phyloP scores from a whole-genome alignment of 1,139 yeast genomes.

The Taphrina sp. region DNA sequence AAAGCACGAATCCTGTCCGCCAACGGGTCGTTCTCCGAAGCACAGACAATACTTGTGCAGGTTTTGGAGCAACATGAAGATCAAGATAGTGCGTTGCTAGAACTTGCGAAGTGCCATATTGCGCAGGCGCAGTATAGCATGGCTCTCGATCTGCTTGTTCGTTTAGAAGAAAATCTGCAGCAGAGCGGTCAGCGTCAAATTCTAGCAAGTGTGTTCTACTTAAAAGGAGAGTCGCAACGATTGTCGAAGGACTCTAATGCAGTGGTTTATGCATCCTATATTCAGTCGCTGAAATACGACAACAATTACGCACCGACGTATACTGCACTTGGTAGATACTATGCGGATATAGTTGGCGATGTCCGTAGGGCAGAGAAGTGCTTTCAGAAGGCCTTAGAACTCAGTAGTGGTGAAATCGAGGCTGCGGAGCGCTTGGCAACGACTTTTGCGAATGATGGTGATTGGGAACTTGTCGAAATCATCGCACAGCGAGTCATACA shows the following conservation, averaged over 20 bases:
- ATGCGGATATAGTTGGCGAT: constrained; percentile 59
- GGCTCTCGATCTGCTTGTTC: constrained; percentile 57
- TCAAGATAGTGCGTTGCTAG: constrained; percentile 44
- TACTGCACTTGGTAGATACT: constrained; percentile 73
- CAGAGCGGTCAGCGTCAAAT: background rate
- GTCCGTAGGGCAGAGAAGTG: constrained; percentile 74
- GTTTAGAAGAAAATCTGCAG: constrained; percentile 15
- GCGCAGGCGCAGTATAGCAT: constrained; percentile 52
- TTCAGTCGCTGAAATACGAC: constrained; percentile 50
- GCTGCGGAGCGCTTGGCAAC: constrained; percentile 74
- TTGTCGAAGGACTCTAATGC: background rate
- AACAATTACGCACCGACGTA: constrained; percentile 45
- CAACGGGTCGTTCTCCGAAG: background rate
- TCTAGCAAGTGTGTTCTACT: constrained; percentile 9
- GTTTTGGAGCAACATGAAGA: constrained; percentile 5
- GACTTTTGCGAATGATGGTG: constrained; percentile 61
- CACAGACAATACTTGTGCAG: background rate
- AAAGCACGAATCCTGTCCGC: constrained; percentile 57
- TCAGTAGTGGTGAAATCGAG: constrained; percentile 69
- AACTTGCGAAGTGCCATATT: constrained; percentile 76
- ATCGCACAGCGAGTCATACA: constrained; percentile 49
- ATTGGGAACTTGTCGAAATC: constrained; percentile 84
- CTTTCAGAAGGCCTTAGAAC: constrained; percentile 83
- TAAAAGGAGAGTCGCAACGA: background rate
- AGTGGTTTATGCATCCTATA: constrained; percentile 50